Percentiles rank a stretch among this genome's conserved stretches.
Evolutionary conservation across 805 yeast genomes (phyloP).

Genomic region (Debaryomyces hansenii): DNA sequence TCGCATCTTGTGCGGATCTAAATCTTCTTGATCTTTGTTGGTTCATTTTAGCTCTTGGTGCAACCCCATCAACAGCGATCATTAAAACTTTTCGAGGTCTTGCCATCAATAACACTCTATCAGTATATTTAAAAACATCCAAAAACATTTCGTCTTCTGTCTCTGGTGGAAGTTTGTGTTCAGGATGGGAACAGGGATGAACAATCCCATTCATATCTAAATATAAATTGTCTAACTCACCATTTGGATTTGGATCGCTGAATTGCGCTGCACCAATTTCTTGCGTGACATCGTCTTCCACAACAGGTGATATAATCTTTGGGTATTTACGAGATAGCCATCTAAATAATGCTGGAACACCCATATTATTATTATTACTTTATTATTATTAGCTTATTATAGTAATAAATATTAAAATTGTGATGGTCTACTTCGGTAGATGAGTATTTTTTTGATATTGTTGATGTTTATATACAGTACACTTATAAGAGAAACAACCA

Average conservation of each 20-base stretch:
- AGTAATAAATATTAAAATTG: neutral
- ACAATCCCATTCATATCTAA: conserved; percentile 99
- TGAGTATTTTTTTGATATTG: no score
- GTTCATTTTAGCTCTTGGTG: conserved; percentile 97
- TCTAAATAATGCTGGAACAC: conserved; percentile 97
- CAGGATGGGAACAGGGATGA: conserved; percentile 99
- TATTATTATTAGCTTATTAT: neutral
- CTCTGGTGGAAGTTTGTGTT: conserved; percentile 91
- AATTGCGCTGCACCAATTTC: conserved; percentile 69
- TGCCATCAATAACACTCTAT: conserved; percentile 88
- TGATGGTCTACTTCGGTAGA: no score
- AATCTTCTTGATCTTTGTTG: conserved; percentile 95
- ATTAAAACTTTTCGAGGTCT: conserved; percentile 88
- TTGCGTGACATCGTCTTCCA: conserved; percentile 69
- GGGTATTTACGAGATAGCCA: conserved; percentile 95
- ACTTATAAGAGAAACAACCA: no score
- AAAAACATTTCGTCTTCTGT: conserved; percentile 94
- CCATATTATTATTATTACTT: conserved; percentile 47
- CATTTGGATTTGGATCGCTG: conserved; percentile 83
- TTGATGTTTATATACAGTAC: no score
- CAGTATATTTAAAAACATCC: conserved; percentile 90
- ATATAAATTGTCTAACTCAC: conserved; percentile 90
- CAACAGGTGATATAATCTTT: conserved; percentile 85
- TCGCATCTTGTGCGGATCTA: conserved; percentile 88
- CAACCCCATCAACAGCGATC: conserved; percentile 99